Evolutionary conservation across 2,329 filamentous ascomycete genomes (phyloP), one percentile per base, ranked within the genome.

Genomic region (Pezicula neosporulosa): DNA sequence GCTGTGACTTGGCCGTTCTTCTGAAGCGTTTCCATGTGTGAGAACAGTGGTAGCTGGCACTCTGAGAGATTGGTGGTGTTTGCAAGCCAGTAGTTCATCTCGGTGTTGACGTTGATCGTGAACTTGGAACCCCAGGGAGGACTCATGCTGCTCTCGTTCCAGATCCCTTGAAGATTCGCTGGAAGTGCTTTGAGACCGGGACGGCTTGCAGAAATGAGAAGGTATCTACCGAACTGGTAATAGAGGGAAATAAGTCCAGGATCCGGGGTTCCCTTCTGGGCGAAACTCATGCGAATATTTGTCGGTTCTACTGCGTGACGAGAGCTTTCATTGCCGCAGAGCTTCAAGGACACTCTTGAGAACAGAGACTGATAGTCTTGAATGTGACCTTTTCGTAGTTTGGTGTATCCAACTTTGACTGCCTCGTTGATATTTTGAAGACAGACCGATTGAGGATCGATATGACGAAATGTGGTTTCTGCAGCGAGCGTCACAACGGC

Each of bases 11-110:
- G 18, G n/a, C 48, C 48, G 36, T 50, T 37, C 41, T 45, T 27
- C 9, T 35, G 35, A 13, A 50, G 39, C 15, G 10, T 45, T 15
- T 50, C 41, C 33, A 50, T 50, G 39, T 44, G 41, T 27, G 21
- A 16, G 19, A 45, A 30, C n/a, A 50, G 48, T 19, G 48, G 48
- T 12, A 39, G 5, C 33, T 50, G 48, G 30, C 48, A 50, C n/a
- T 50, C 48, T 27, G 16, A 49, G 24, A 59, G 49, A 30, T 58
- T 61, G 7, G 54, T 55, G 9, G 51, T 50, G 39, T 62, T 58
- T 10, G 58, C 54, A 0, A 59, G 60, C 67, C 67, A 70, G 50
- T 72, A 71, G 53, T 70, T 71, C 69, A 71, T 72, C 49, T 71
- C 61, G 2, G 60, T 58, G 30, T 72, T 72, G 57, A 70, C 70